A percentile compares a stretch with the other conserved stretches of the same genome.
Conservation (phyloP, 768 basidiomycete species). For the Megacollybia marginata region DNA sequence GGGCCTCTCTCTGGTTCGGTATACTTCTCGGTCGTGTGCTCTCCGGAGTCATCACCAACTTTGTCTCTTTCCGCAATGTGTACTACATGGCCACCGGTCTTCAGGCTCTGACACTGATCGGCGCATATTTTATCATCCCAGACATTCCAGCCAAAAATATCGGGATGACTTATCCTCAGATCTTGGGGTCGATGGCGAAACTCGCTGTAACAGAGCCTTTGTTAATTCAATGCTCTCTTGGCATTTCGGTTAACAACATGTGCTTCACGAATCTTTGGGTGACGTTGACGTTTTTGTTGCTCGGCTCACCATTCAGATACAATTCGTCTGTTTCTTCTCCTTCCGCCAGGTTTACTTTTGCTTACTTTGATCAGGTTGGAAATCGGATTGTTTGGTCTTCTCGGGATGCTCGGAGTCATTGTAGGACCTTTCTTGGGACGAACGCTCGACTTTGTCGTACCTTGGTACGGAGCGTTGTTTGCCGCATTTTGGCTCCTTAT, state of each 20-base stretch:
- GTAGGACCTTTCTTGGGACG: conserved; percentile 44
- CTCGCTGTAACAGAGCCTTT: conserved; percentile 52
- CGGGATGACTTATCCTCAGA: conserved; percentile 38
- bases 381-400: conserved; percentile 46
- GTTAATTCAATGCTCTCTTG: conserved; percentile 41
- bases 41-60: conserved; percentile 45
- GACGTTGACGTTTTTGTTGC: conserved; percentile 54
- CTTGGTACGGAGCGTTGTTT: conserved; percentile 46
- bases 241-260: conserved; percentile 38
- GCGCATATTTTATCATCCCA: conserved; percentile 41
- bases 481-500: conserved; percentile 27
- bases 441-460: conserved; percentile 41
- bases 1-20: conserved; percentile 44
- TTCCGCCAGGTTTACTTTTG: neutral
- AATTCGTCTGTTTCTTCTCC: conserved; percentile 29
- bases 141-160: conserved; percentile 50
- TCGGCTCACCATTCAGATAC: conserved; percentile 48
- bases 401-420: conserved; percentile 40
- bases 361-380: conserved; percentile 24
- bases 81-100: conserved; percentile 49
- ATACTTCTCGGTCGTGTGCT: conserved; percentile 45
- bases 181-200: conserved; percentile 50
- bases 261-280: conserved; percentile 40
- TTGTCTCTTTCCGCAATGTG: conserved; percentile 39
- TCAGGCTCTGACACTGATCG: conserved; percentile 31